Evolutionary conservation across 257 asterid species (phyloP).

Genomic region (Thymus quinquecostatus): DNA sequence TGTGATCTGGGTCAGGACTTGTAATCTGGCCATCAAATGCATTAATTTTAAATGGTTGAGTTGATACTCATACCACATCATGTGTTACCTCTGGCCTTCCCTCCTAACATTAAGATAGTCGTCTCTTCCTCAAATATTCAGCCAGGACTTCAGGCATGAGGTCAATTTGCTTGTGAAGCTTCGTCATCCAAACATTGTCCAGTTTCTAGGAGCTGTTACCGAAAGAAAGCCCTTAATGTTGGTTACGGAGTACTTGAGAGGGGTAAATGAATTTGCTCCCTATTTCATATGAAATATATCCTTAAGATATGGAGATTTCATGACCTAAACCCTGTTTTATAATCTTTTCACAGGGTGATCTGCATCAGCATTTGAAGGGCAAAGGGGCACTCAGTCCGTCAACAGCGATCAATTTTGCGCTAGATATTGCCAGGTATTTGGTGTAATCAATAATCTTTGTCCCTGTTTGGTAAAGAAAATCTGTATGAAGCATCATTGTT

Average conservation of each 20-base stretch:
- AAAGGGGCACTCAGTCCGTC: slow-evolving; percentile 86
- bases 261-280: slow-evolving; percentile 58
- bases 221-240: slow-evolving; percentile 94
- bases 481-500: slow-evolving; percentile 20
- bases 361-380: slow-evolving; percentile 92
- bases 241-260: slow-evolving; percentile 92
- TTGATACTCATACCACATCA: slow-evolving; percentile 9
- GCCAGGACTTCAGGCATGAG: slow-evolving; percentile 99
- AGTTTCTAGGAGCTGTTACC: slow-evolving; percentile 97
- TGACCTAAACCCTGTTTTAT: slow-evolving; percentile 19
- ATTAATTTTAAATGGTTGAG: neutral
- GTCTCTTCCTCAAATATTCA: slow-evolving; percentile 40
- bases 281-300: slow-evolving; percentile 18
- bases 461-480: neutral
- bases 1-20: neutral
- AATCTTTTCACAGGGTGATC: slow-evolving; percentile 72
- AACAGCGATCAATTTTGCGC: slow-evolving; percentile 79
- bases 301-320: slow-evolving; percentile 4
- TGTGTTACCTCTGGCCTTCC: slow-evolving; percentile 3
- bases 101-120: slow-evolving; percentile 4
- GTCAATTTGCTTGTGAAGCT: slow-evolving; percentile 97
- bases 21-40: slow-evolving; percentile 2
- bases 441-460: neutral
- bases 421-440: slow-evolving; percentile 91
- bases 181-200: slow-evolving; percentile 98